Base-by-base conservation (phyloP, 2,329 filamentous ascomycete genomes). In the Neophaeococcomyces aloes region DNA sequence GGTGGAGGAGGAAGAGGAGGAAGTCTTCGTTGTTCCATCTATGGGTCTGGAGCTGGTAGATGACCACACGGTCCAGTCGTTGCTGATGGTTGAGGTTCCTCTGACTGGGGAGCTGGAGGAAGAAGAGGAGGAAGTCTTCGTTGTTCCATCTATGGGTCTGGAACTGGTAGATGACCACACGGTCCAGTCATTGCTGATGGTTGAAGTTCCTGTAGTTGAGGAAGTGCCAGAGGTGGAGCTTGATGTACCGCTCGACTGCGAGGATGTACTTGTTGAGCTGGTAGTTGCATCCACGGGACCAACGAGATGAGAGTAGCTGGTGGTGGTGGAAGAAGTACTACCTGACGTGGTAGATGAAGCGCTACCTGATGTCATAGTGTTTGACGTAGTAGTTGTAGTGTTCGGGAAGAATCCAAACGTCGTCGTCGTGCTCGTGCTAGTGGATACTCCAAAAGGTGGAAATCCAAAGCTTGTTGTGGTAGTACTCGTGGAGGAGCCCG, bases 41-140 rank as follows among this genome's bases (percentile, higher is more conserved):
- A 39, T 29, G 37, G 46, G 18, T 18, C 25, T 41, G 6, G 42
- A 44, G n/a, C 47, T 29, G 2, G 33, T 38, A 7, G 19, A 36
- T 6, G 33, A 10, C 19, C 19, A 19, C 3, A 18, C 15, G 6
- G 6, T 15, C 18, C 10, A 17, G 33, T 13, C 19, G 33, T 21
- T 21, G 18, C 7, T 7, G 33, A 15, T 36, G 18, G 14, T 36
- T 21, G 33, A 13, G 33, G 8, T 17, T 34, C 31, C 7, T n/a
- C 31, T 18, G 29, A 17, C 27, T 17, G 27, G 6, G n/a, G 42
- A 27, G 23, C 19, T 39, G 33, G n/a, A 18, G 1, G 43, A 40
- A 27, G 21, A 43, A 14, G 30, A n/a, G 33, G 39, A 21, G n/a
- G 45, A 40, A 21, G 32, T n/a, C n/a, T n/a, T n/a, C n/a, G n/a